Percentiles rank a stretch among this genome's conserved stretches.
These are phyloP conservation scores for Cercospora zeae-maydis DNA, from an alignment of 2,329 filamentous ascomycete species.

Conservation along the genomic window DNA sequence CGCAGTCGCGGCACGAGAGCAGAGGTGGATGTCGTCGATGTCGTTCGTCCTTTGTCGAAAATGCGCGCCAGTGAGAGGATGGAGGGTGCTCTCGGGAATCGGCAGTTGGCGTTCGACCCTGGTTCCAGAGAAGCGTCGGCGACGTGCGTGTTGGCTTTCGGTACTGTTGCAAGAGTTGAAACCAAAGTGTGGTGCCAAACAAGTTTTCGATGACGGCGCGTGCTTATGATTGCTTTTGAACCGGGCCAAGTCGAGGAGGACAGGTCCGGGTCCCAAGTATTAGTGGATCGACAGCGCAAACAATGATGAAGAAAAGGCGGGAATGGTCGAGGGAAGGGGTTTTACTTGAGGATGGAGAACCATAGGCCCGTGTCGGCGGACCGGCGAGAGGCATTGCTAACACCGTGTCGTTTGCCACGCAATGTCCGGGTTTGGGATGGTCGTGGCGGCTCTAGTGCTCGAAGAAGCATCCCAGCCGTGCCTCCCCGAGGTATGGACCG, in stretches of 20 bases:
- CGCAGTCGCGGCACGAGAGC: neutral
- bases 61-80: neutral
- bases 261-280: neutral
- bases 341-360: neutral
- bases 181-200: neutral
- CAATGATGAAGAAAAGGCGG: neutral
- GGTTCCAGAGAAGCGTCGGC: neutral
- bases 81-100: neutral
- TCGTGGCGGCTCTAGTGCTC: neutral
- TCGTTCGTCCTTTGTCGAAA: neutral
- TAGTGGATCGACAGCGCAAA: neutral
- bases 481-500: neutral
- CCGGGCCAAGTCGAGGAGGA: neutral
- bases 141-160: neutral
- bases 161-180: neutral
- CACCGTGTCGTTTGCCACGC: neutral
- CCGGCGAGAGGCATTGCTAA: neutral
- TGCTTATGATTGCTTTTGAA: neutral
- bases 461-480: neutral
- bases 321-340: neutral
- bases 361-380: neutral
- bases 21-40: neutral
- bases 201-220: neutral
- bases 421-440: neutral
- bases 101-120: neutral